A percentile compares a stretch with the other conserved stretches of the same genome.
Evolutionary conservation across 1,284 basidiomycete species (phyloP).

Genomic region (Thecaphora thlaspeos): DNA sequence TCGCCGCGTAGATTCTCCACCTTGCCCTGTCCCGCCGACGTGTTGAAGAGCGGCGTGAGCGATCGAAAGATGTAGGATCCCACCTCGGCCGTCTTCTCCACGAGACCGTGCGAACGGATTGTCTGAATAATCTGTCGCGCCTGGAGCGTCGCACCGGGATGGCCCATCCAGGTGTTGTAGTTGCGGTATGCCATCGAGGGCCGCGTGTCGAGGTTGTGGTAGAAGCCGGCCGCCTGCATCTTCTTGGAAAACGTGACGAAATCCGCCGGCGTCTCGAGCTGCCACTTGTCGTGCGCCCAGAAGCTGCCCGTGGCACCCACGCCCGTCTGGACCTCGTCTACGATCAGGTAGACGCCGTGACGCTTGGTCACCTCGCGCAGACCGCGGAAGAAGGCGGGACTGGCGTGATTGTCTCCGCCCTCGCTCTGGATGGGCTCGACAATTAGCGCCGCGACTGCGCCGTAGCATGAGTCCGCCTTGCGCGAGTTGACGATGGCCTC

Average conservation of each 20-base stretch:
- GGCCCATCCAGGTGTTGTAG: slow-evolving; percentile 60
- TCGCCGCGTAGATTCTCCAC: slow-evolving; percentile 61
- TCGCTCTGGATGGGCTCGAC: slow-evolving; percentile 65
- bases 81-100: slow-evolving; percentile 57
- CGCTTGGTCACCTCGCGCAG: slow-evolving; percentile 61
- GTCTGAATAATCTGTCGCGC: slow-evolving; percentile 62
- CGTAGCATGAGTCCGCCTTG: slow-evolving; percentile 42
- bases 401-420: slow-evolving; percentile 65
- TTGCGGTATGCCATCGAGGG: slow-evolving; percentile 62
- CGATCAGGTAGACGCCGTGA: slow-evolving; percentile 62
- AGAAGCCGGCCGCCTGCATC: slow-evolving; percentile 60
- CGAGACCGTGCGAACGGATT: slow-evolving; percentile 59
- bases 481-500: slow-evolving; percentile 58
- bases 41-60: slow-evolving; percentile 52
- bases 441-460: slow-evolving; percentile 63
- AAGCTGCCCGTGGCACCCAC: slow-evolving; percentile 63
- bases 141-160: slow-evolving; percentile 63
- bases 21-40: slow-evolving; percentile 26
- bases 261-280: slow-evolving; percentile 60
- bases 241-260: slow-evolving; percentile 63
- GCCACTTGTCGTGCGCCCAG: slow-evolving; percentile 66
- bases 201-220: slow-evolving; percentile 62
- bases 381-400: slow-evolving; percentile 62
- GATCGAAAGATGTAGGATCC: slow-evolving; percentile 58
- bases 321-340: slow-evolving; percentile 64